Evolutionary conservation across 75 land plant genomes (phyloP).

Genomic region (Cryptomeria japonica): DNA sequence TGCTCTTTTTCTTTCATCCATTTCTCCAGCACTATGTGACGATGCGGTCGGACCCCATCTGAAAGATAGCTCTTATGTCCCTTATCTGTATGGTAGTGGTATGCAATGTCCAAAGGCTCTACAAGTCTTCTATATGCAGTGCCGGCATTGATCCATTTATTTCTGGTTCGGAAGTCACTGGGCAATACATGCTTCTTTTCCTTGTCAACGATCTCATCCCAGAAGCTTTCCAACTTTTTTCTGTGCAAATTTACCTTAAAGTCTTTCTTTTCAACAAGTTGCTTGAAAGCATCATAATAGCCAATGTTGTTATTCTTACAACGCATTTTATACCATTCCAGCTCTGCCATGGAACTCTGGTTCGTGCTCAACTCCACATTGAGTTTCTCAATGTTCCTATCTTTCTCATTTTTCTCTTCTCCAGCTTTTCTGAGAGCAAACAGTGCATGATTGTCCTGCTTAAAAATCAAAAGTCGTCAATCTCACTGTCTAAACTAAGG

Average conservation of each 20-base stretch:
- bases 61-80: background rate
- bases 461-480: background rate
- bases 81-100: background rate
- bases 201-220: conserved; percentile 17
- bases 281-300: conserved; percentile 5
- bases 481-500: background rate
- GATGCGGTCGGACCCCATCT: background rate
- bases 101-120: conserved; percentile 20
- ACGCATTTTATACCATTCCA: background rate
- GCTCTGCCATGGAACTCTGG: background rate
- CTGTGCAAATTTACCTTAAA: background rate
- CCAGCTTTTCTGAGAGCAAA: background rate
- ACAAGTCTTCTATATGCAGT: conserved; percentile 8
- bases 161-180: conserved; percentile 6
- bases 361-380: background rate
- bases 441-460: background rate
- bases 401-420: background rate
- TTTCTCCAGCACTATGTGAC: conserved; percentile 9
- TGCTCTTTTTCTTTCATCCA: conserved; percentile 11
- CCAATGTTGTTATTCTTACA: background rate
- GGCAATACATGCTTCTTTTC: conserved; percentile 5
- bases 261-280: background rate
- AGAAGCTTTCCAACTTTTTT: background rate
- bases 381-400: background rate
- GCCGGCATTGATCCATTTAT: conserved; percentile 21